Conservation (phyloP, 2,329 filamentous ascomycete species). For the Chaetomiaceae sp. region DNA sequence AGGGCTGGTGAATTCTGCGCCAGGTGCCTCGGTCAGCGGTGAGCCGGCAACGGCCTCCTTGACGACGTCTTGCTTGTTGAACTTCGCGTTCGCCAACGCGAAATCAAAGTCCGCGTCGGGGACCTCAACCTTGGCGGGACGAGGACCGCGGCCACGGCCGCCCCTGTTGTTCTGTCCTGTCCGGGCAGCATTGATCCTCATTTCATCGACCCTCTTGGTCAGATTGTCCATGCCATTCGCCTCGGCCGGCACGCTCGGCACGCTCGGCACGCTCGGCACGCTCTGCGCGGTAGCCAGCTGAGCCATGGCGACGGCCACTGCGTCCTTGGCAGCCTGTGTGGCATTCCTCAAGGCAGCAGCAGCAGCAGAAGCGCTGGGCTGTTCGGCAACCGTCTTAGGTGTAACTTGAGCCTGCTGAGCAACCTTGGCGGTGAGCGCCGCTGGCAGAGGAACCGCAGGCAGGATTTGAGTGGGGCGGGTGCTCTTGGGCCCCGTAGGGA, state of each 20-base stretch:
- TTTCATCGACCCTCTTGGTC: constrained; percentile 69
- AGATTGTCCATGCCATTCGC: constrained; percentile 61
- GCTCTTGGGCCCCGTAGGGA: constrained; percentile 45
- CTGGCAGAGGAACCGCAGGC: constrained; percentile 61
- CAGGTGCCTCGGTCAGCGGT: constrained; percentile 52
- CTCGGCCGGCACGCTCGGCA: constrained; percentile 37
- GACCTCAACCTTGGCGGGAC: constrained; percentile 71
- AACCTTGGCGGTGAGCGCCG: constrained; percentile 34
- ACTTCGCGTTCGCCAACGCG: constrained; percentile 76
- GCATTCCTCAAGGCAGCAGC: constrained; percentile 55
- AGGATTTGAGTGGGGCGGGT: constrained; percentile 46
- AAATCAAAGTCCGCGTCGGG: constrained; percentile 93
- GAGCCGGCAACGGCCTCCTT: constrained; percentile 86
- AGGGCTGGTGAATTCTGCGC: constrained; percentile 26
- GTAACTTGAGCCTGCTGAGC: constrained; percentile 27
- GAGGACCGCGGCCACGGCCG: constrained; percentile 42
- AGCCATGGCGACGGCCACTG: constrained; percentile 77
- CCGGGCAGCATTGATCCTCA: constrained; percentile 60
- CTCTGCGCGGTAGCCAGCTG: constrained; percentile 46
- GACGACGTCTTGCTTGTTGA: constrained; percentile 78
- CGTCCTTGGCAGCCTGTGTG: constrained; percentile 68
- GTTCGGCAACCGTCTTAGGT: constrained; percentile 36
- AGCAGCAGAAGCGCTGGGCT: constrained; percentile 33
- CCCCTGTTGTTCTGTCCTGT: constrained; percentile 44
- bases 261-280: too few relatives aligned